A percentile compares a stretch with the other conserved stretches of the same genome.
phyloP scores from a whole-genome alignment of 78 protist genomes.

The Pigoraptor vietnamica region DNA sequence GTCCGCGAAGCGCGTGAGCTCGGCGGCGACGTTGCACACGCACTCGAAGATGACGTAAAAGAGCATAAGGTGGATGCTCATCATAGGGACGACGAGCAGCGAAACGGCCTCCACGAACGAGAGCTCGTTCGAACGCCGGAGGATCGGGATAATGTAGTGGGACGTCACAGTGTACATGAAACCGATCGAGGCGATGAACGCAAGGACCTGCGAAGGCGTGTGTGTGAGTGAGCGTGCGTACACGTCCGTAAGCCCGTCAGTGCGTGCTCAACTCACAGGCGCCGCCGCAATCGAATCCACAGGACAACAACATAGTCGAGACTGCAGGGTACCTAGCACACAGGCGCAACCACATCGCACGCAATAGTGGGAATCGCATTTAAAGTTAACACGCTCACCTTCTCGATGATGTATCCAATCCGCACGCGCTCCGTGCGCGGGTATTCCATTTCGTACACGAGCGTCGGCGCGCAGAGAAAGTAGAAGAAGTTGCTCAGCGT shows the following conservation, averaged over 20 bases:
- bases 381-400: background rate
- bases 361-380: too few species aligned
- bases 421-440: slow-evolving; percentile 40
- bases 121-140: background rate
- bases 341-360: too few species aligned
- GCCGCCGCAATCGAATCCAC: too few species aligned
- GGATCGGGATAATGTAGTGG: background rate
- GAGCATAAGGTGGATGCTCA: background rate
- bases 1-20: slow-evolving; percentile 28
- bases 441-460: slow-evolving; percentile 25
- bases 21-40: background rate
- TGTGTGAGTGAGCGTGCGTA: background rate
- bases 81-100: background rate
- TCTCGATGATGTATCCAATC: background rate
- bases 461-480: slow-evolving; percentile 32
- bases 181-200: background rate
- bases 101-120: background rate
- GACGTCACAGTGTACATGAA: background rate
- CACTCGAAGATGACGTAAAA: background rate
- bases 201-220: background rate
- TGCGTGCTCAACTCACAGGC: background rate
- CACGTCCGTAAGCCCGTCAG: background rate
- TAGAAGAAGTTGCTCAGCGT: background rate
- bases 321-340: too few species aligned
- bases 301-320: too few species aligned